phyloP scores from a whole-genome alignment of 306 rosid species.

The Citrullus colocynthis region DNA sequence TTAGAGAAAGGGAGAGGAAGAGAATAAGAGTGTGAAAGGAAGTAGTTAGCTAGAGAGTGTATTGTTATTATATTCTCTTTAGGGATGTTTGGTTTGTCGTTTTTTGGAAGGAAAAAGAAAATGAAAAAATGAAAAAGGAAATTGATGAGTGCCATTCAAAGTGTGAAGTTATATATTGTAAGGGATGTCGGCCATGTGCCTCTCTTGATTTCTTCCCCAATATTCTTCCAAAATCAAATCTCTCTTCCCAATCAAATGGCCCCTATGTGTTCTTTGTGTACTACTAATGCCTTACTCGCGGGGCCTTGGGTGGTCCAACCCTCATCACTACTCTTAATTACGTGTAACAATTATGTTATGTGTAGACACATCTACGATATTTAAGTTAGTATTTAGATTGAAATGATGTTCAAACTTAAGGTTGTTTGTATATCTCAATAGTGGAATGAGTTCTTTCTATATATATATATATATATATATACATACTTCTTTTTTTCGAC shows the following conservation, averaged over 20 bases:
- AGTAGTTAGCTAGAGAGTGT: background rate
- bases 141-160: constrained; percentile 17
- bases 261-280: background rate
- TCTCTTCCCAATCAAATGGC: background rate
- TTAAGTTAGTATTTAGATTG: too few relatives aligned
- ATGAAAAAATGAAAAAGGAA: background rate
- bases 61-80: background rate
- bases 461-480: too few relatives aligned
- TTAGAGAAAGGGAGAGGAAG: background rate
- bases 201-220: background rate
- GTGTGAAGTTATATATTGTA: constrained; percentile 16
- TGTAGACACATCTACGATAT: too few relatives aligned
- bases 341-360: too few relatives aligned
- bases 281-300: too few relatives aligned
- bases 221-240: background rate
- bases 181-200: constrained; percentile 56
- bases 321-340: too few relatives aligned
- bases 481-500: too few relatives aligned
- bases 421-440: too few relatives aligned
- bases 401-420: too few relatives aligned
- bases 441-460: too few relatives aligned
- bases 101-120: background rate
- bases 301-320: too few relatives aligned
- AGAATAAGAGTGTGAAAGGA: too few relatives aligned
- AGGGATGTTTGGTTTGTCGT: background rate